Evolutionary conservation across 2,329 filamentous ascomycete species (phyloP).

Genomic region (Colletotrichum ledebouriae): DNA sequence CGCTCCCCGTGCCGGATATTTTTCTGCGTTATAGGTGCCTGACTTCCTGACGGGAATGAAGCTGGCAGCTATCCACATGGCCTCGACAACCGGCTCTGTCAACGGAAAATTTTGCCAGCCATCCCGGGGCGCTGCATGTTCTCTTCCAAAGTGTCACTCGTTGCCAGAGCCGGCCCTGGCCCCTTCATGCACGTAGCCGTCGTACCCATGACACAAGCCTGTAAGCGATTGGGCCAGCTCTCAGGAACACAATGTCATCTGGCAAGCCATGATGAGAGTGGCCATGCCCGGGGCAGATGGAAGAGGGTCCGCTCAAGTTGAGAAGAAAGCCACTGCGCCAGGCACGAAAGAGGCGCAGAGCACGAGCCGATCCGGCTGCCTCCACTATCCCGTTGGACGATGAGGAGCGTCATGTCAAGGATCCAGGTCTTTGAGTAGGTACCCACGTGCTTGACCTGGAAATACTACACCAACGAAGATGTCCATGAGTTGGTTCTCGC

Average conservation of each 20-base stretch:
- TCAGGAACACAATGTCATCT: constrained; percentile 39
- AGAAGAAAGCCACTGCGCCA: constrained; percentile 17
- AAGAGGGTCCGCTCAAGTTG: neutral
- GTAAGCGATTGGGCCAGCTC: constrained; percentile 36
- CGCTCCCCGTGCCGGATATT: constrained; percentile 23
- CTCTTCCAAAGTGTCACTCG: constrained; percentile 14
- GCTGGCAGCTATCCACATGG: constrained; percentile 34
- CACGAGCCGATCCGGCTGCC: constrained; percentile 37
- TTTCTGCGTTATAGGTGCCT: constrained; percentile 25
- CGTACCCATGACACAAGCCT: constrained; percentile 19
- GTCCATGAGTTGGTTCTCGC: constrained; percentile 9
- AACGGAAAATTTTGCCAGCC: constrained; percentile 39
- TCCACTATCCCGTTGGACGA: constrained; percentile 18
- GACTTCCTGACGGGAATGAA: constrained; percentile 30
- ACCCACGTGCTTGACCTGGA: constrained; percentile 6
- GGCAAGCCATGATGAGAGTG: constrained; percentile 23
- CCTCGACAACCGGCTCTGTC: constrained; percentile 27
- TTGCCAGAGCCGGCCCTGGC: constrained; percentile 34
- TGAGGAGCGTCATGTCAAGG: constrained; percentile 3
- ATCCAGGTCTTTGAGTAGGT: constrained; percentile 5
- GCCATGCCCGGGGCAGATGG: constrained; percentile 9
- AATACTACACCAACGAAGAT: constrained; percentile 20
- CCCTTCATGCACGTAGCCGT: constrained; percentile 31
- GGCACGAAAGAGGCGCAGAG: constrained; percentile 31
- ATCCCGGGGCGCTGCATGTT: constrained; percentile 31